Conservation (phyloP, 2,329 filamentous ascomycete genomes). For the Trichophyton simii region DNA sequence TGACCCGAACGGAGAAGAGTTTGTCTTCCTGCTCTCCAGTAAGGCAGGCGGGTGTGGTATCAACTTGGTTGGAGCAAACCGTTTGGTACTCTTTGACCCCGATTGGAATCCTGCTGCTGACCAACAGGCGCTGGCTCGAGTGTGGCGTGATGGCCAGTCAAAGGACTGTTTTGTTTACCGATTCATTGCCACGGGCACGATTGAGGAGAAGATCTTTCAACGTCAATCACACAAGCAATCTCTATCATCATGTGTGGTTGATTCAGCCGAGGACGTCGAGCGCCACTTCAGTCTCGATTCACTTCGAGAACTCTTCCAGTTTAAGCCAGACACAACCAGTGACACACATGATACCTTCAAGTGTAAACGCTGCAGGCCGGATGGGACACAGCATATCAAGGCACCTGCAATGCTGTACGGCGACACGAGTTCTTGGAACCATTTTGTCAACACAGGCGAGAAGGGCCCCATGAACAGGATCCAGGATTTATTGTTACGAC, state of each 20-base stretch:
- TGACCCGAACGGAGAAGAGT: conserved; percentile 76
- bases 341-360: conserved; percentile 99
- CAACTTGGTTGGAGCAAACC: conserved; percentile 88
- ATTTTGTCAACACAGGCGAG: conserved; percentile 69
- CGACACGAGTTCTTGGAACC: conserved; percentile 98
- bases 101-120: conserved; percentile 98
- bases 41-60: conserved; percentile 95
- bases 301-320: conserved; percentile 86
- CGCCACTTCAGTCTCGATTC: conserved; percentile 89
- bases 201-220: conserved; percentile 99
- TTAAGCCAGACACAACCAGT: conserved; percentile 67
- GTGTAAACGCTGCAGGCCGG: conserved; percentile 83
- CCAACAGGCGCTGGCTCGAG: conserved; percentile 89
- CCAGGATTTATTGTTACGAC: conserved; percentile 78
- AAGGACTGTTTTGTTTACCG: conserved; percentile 99
- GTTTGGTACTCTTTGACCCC: conserved; percentile 89
- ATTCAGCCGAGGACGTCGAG: conserved; percentile 92
- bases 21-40: conserved; percentile 89
- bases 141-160: conserved; percentile 98
- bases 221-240: conserved; percentile 97
- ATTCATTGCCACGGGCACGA: conserved; percentile 96
- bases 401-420: conserved; percentile 92
- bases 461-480: conserved; percentile 60
- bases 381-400: conserved; percentile 78
- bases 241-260: conserved; percentile 88